phyloP scores from a whole-genome alignment of 805 yeast species.

The Debaryomyces prosopidis region DNA sequence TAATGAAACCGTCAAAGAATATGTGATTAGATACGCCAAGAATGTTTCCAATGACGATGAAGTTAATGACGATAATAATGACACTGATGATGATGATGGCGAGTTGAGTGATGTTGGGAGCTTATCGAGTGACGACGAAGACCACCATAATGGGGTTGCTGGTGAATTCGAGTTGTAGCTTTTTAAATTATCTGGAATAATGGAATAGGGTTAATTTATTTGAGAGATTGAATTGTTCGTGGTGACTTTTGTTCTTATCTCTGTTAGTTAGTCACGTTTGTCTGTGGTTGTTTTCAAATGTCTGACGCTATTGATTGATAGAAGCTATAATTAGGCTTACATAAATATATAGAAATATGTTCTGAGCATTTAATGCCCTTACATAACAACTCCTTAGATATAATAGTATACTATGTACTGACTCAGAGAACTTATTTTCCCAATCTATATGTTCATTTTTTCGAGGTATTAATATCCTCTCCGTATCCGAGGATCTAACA shows the following conservation, averaged over 20 bases:
- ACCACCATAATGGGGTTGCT: constrained; percentile 28
- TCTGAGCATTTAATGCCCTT: background rate
- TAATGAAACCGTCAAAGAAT: constrained; percentile 66
- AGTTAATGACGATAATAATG: constrained; percentile 29
- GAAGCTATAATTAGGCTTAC: background rate
- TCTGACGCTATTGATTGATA: background rate
- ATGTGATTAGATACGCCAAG: constrained; percentile 65
- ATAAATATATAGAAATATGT: background rate
- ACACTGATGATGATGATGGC: constrained; percentile 35
- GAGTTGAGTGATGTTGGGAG: constrained; percentile 52
- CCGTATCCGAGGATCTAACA: too few species aligned
- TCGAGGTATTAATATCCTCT: too few species aligned
- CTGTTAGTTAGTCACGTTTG: background rate
- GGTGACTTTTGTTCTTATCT: background rate
- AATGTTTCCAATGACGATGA: constrained; percentile 44
- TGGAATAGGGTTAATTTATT: background rate
- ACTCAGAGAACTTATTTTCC: too few species aligned
- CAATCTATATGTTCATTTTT: too few species aligned
- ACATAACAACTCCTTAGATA: too few species aligned
- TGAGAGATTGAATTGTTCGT: too few species aligned
- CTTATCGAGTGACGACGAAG: constrained; percentile 49
- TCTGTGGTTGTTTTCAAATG: background rate
- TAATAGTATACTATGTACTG: too few species aligned
- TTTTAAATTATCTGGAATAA: background rate
- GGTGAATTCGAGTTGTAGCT: constrained; percentile 31